Percentiles rank a stretch among this genome's conserved stretches.
Evolutionary conservation across 352 stramenopile species (phyloP).

Genomic region (Phytophthora ramorum): DNA sequence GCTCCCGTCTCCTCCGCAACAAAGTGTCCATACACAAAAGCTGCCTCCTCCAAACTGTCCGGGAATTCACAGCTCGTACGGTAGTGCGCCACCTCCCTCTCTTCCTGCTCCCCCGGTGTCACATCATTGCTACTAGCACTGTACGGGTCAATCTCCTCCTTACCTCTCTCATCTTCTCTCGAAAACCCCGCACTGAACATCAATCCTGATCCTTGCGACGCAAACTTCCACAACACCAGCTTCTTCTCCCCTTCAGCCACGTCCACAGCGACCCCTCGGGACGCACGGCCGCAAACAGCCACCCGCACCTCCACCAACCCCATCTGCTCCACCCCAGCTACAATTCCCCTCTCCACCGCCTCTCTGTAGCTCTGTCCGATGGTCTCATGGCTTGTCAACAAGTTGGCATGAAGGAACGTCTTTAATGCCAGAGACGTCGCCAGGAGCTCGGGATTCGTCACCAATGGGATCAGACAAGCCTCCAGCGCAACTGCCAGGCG

Average conservation of each 20-base stretch:
- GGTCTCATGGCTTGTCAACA: constrained; percentile 22
- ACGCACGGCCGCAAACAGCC: constrained; percentile 36
- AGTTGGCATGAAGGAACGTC: constrained; percentile 37
- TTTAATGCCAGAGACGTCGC: constrained; percentile 30
- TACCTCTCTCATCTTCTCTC: background rate
- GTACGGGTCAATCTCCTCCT: constrained; percentile 33
- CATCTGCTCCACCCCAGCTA: background rate
- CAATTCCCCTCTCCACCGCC: constrained; percentile 25
- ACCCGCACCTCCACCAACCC: constrained; percentile 23
- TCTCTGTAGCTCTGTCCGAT: constrained; percentile 28
- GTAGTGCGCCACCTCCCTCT: constrained; percentile 37
- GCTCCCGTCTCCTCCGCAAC: constrained; percentile 25
- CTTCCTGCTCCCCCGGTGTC: background rate
- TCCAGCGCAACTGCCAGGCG: constrained; percentile 39
- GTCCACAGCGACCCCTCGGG: constrained; percentile 30
- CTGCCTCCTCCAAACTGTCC: background rate
- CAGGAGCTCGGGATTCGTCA: constrained; percentile 25
- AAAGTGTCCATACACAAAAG: constrained; percentile 42
- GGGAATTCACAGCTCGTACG: constrained; percentile 37
- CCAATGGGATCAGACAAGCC: constrained; percentile 26
- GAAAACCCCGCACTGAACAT: constrained; percentile 41
- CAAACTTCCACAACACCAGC: constrained; percentile 54
- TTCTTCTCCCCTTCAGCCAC: constrained; percentile 10
- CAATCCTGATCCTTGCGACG: constrained; percentile 35
- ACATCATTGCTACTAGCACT: constrained; percentile 13